phyloP scores from a whole-genome alignment of 192 early-diverging fungal species.

The Umbelopsis sp. region DNA sequence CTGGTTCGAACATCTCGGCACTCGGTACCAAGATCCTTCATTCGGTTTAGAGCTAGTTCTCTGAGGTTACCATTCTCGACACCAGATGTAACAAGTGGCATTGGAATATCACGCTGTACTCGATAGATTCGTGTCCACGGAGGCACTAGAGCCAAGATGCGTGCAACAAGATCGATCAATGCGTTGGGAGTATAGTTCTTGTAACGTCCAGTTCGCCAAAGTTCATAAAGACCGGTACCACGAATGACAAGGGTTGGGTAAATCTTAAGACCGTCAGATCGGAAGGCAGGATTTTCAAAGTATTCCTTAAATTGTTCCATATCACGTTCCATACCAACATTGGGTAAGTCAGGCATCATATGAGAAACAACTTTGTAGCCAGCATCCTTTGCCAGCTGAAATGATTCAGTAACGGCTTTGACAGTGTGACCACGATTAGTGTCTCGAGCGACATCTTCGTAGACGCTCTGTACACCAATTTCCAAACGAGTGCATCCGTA shows the following conservation, averaged over 20 bases:
- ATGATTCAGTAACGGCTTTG: constrained; percentile 95
- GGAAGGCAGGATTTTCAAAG: constrained; percentile 99
- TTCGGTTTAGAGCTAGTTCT: constrained; percentile 92
- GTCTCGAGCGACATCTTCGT: constrained; percentile 98
- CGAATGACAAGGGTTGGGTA: constrained; percentile 99
- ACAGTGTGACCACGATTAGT: constrained; percentile 99
- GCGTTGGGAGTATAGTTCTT: constrained; percentile 97
- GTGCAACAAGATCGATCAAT: constrained; percentile 93
- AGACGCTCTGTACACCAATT: constrained; percentile 98
- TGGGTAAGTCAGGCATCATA: constrained; percentile 99
- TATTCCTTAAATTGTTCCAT: constrained; percentile 98
- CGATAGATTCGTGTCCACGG: constrained; percentile 99
- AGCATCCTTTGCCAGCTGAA: constrained; percentile 97
- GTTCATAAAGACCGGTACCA: constrained; percentile 97
- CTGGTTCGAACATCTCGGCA: constrained; percentile 97
- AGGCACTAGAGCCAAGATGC: constrained; percentile 94
- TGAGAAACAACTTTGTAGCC: constrained; percentile 99
- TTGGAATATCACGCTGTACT: constrained; percentile 99
- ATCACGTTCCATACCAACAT: constrained; percentile 99
- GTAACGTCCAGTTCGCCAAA: constrained; percentile 98
- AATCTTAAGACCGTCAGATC: constrained; percentile 96
- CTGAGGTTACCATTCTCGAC: constrained; percentile 98
- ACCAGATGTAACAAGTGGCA: constrained; percentile 98
- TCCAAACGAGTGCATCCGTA: constrained; percentile 99
- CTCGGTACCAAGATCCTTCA: constrained; percentile 95